phyloP scores from a whole-genome alignment of 108 stramenopile species.

The Skeletonema costatum region DNA sequence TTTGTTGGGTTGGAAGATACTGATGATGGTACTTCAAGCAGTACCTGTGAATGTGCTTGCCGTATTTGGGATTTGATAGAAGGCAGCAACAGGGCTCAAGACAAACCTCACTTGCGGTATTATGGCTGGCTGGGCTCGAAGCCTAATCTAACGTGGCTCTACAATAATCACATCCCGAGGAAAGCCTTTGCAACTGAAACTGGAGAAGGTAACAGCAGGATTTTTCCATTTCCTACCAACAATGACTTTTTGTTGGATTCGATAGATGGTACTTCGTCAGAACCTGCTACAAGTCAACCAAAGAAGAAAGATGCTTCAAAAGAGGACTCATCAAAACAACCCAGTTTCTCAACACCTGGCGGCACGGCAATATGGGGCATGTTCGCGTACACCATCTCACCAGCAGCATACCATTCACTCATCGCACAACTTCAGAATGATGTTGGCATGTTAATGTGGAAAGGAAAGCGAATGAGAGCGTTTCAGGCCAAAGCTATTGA shows the following conservation, averaged over 20 bases:
- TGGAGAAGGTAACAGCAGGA: neutral
- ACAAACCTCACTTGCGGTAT: conserved; percentile 74
- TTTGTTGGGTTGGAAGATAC: conserved; percentile 31
- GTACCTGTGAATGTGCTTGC: conserved; percentile 57
- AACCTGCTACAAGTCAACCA: conserved; percentile 3
- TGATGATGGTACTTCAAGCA: conserved; percentile 5
- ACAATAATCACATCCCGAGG: conserved; percentile 59
- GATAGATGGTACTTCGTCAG: neutral
- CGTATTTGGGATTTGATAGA: conserved; percentile 66
- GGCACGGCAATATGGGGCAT: conserved; percentile 85
- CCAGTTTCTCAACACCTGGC: conserved; percentile 59
- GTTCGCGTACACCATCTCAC: conserved; percentile 82
- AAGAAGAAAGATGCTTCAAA: conserved; percentile 1
- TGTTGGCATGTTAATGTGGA: conserved; percentile 85
- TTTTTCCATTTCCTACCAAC: conserved; percentile 70
- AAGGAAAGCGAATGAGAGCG: conserved; percentile 76
- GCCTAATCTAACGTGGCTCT: conserved; percentile 77
- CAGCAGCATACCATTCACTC: conserved; percentile 58
- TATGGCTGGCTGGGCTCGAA: conserved; percentile 83
- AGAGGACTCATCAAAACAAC: conserved; percentile 13
- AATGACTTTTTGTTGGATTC: conserved; percentile 56
- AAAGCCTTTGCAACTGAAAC: conserved; percentile 17
- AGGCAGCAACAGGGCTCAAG: conserved; percentile 22
- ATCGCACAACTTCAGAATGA: conserved; percentile 66
- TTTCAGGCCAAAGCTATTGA: conserved; percentile 86